Evolutionary conservation across 2,329 filamentous ascomycete species (phyloP), one percentile per base, ranked within the genome.

Genomic region (Microsporum canis): DNA sequence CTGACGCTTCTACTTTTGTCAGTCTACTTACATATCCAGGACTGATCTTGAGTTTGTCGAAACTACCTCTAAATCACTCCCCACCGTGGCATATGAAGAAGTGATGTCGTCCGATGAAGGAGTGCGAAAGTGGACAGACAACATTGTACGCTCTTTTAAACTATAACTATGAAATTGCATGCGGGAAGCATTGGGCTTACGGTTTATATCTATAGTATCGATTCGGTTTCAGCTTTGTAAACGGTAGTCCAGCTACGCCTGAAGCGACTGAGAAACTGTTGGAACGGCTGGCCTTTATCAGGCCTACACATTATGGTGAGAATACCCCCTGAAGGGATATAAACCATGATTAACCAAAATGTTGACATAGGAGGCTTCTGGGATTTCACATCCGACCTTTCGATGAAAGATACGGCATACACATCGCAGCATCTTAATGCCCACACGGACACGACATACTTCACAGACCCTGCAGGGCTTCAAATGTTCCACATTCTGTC

Each of bases 401-500:
- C 89, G 33, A 87, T 87, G 70, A 91, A 91, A 65, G 91, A 96
- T 69, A 95, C 89, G 1, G 91, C 91, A 2, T 99, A 97, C 76
- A 96, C 92, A 1, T 90, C 88, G 68, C 80, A 94, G 58, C 85
- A 86, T 0, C 82, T 99, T 2, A 84, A 85, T 23, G 87, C 88
- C 0, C 94, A 99, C 73, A 97, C 92, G 0, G 94, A 99, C 75
- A 97, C 84, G 5, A 96, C 92, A 0, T 97, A 99, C 74, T 97
- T 97, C 76, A 91, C 85, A 27, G 92, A 97, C 65, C 92, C 94
- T 0, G 86, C 89, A 1, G 90, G 92, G 7, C 81, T 99, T 38
- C 94, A 99, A 72, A 85, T 94, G 31, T 95, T 99, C 73, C 94
- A 99, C 71, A 79, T 96, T 55, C 82, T 97, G 33, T 94, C 89